phyloP scores from a whole-genome alignment of 495 filamentous ascomycete species.

The Hypoxylon intermedium region DNA sequence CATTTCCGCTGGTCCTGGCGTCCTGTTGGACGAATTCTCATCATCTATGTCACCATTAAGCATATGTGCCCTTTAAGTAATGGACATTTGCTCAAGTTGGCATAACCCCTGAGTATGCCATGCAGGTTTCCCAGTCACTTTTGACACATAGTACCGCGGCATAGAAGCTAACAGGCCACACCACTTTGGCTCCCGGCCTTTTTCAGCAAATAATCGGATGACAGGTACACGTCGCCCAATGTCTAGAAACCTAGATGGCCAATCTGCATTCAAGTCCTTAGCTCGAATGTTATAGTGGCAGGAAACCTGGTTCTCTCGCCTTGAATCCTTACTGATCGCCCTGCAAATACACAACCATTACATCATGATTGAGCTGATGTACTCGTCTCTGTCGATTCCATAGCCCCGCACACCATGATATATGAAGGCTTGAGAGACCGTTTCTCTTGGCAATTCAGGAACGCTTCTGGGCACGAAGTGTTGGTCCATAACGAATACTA shows the following conservation, averaged over 20 bases:
- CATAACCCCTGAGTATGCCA: no score
- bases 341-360: constrained; percentile 29
- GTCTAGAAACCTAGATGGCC: constrained; percentile 17
- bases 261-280: constrained; percentile 2
- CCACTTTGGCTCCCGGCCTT: no score
- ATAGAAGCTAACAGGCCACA: no score
- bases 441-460: constrained; percentile 33
- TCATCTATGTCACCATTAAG: no score
- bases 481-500: constrained; percentile 9
- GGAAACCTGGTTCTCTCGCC: constrained; percentile 17
- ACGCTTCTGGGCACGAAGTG: constrained; percentile 6
- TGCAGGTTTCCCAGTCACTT: no score
- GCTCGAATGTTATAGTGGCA: constrained; percentile 1
- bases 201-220: no score
- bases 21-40: no score
- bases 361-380: constrained; percentile 31
- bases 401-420: constrained; percentile 22
- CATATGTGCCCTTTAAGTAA: no score
- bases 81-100: no score
- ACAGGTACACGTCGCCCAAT: neutral
- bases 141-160: no score
- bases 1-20: no score
- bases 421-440: constrained; percentile 20
- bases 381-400: neutral
- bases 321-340: constrained; percentile 27